Base-by-base conservation (phyloP, 2,329 filamentous ascomycete species). In the Cladophialophora yegresii region DNA sequence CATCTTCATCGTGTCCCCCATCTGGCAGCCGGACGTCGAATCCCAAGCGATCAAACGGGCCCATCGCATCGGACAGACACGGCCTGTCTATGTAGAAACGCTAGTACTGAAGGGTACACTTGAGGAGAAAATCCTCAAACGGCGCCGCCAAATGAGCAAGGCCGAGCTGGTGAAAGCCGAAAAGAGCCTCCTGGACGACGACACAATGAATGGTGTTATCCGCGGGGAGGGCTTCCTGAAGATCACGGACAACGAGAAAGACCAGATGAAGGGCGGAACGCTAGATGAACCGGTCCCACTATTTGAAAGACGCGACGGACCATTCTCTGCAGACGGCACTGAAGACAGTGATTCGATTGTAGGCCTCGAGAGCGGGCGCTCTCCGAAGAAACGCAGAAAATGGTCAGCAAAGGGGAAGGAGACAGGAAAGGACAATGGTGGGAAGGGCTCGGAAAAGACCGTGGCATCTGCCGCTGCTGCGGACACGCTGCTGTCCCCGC, bases 41-140 rank as follows among this genome's bases (percentile, higher is more conserved):
- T 92, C 90, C 1, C 93, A 98, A 75, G 93, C 93, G 0, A 91
- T 97, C 67, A 96, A 96, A 65, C 88, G 93, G 73, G 92, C 90
- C 0, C 89, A 96, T 69, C 85, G 93, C 12, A 96, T 97, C 71
- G 92, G 92, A 10, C 93, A 97, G 75, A 87, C 79, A 0, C 88
- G 85, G 65, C 85, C 87, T 0, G 93, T 97, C 0, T 86, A 86
- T 8, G 93, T 96, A 0, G 92, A 97, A 77, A 97, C 92, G 0
- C 79, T 97, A 1, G 89, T 97, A 0, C 79, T 97, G 5, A 85
- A 84, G 60, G 87, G 86, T 63, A 96, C 90, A 9, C 85, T 97
- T 9, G 93, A 97, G 72, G 91, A 97, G 74, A 85, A 89, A 16
- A 93, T 98, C 72, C 80, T 96, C 4, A 82, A 88, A 64, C 85